Base-by-base conservation (phyloP, 257 asterid species). In the Penstemon barbatus region DNA sequence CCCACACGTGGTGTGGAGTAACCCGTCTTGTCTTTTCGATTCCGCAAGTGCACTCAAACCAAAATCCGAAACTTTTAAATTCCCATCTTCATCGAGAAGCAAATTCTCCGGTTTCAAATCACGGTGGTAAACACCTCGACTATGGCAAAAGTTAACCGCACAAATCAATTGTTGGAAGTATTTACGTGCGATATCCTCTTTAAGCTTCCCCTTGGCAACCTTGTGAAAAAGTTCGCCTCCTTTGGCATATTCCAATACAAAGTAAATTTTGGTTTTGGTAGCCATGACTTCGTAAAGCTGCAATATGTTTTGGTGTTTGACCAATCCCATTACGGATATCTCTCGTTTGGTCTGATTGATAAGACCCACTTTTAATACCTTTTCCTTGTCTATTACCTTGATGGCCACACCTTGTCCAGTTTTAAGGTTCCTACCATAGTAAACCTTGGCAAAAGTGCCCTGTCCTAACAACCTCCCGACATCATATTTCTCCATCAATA, bases 401-500 rank as follows among this genome's bases (percentile, higher is more conserved):
- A 76, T 66, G 13, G 80, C 80, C 44, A 76, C 80, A 41, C 67
- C 46, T 51, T 71, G 70, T 6, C 77, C 80, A 11, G 71, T 71
- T 46, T 37, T 39, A 25, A 66, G 51, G 46, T 71, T 68, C 48
- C 71, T 61, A 3, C 71, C 81, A 42, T 66, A 50, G 60, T 71
- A 68, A 19, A 76, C 81, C 69, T 76, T 76, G 7, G 77, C 74
- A 65, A 71, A 76, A 36, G 74, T 55, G 8, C 81, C 81, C 51
- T 71, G 77, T 3, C 81, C 81, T 5, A 76, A 61, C 39, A 71
- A 25, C 41, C 63, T 76, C 12, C 81, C 81, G 40, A 76, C 40
- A 25, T 76, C 81, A 44, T 76, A 76, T 41, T 66, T 71, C 6
- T 66, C n/a, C 77, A 71, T 71, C 40, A 76, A 45, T 4, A 66